Evolutionary conservation across 768 basidiomycete species (phyloP).

Genomic region (Daedaleopsis nitida): DNA sequence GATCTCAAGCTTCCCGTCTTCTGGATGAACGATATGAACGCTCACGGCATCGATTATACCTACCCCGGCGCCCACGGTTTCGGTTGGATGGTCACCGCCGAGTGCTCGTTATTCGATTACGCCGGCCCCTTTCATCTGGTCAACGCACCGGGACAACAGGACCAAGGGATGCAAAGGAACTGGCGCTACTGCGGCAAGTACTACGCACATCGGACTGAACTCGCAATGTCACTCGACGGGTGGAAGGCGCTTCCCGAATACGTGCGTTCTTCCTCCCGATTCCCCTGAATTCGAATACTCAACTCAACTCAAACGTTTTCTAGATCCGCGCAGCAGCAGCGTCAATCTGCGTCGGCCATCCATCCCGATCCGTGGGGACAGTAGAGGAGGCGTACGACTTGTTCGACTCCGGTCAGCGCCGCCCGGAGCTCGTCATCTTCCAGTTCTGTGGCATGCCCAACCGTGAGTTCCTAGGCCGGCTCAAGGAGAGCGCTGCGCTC

Average conservation of each 20-base stretch:
- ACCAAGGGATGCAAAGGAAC: background rate
- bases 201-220: constrained; percentile 3
- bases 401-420: background rate
- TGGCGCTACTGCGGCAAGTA: constrained; percentile 10
- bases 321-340: background rate
- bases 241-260: background rate
- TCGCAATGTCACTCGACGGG: background rate
- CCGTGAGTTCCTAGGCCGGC: background rate
- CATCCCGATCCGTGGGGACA: background rate
- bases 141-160: background rate
- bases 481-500: background rate
- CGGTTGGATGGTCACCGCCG: constrained; percentile 1
- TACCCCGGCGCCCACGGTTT: background rate
- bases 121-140: constrained; percentile 9
- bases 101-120: background rate
- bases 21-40: background rate
- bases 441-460: constrained; percentile 1
- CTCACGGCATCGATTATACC: background rate
- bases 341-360: background rate
- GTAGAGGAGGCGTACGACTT: background rate
- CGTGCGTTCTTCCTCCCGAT: background rate
- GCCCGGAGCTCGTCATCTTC: constrained; percentile 1
- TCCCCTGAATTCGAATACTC: too few species aligned
- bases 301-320: background rate
- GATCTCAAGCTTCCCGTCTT: background rate